Evolutionary conservation across 2,329 filamentous ascomycete species (phyloP), one percentile per base, ranked within the genome.

Genomic region (Epichloe glyceriae): DNA sequence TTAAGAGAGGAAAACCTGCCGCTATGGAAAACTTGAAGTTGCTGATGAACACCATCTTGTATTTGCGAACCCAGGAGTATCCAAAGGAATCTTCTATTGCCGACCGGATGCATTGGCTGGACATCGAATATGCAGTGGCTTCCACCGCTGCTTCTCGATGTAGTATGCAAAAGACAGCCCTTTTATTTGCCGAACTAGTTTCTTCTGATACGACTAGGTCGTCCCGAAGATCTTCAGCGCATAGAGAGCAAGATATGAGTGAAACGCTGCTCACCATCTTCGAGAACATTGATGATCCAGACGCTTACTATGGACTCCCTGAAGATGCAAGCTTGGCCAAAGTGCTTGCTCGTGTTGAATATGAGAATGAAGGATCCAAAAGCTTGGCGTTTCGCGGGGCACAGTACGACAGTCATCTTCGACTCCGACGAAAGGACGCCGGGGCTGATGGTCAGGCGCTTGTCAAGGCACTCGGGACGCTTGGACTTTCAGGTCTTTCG

Each of bases 201-300:
- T 73, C 78, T 20, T 79, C 80, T 0, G 79, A 82, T 41, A 66
- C 69, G 1, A 62, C 71, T 2, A 73, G 78, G 35, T 67, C 74
- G 17, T 84, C 85, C 42, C 76, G 86, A 52, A 79, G 86, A 47
- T 85, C 85, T 8, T 88, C 84, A 2, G 68, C 72, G 3, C 61
- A 73, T 46, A 73, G 70, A 56, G 69, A 76, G 56, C 62, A 72
- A 45, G 70, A 82, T 26, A 78, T 86, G 6, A 75, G 78, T 3
- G 80, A 86, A 33, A 73, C 94, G 1, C 72, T 97, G 12, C 74
- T 95, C 43, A 73, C 78, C 1, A 90, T 98, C 3, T 98, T 93
- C 64, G 85, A 88, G 62, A 91, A 88, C 54, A 86, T 98, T 45
- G 90, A 96, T 61, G 94, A 99, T 60, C 91, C 90, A 2, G 93